Evolutionary conservation across 331 rosid genomes (phyloP), one percentile per base, ranked within the genome.

Genomic region (Saraca asoca): DNA sequence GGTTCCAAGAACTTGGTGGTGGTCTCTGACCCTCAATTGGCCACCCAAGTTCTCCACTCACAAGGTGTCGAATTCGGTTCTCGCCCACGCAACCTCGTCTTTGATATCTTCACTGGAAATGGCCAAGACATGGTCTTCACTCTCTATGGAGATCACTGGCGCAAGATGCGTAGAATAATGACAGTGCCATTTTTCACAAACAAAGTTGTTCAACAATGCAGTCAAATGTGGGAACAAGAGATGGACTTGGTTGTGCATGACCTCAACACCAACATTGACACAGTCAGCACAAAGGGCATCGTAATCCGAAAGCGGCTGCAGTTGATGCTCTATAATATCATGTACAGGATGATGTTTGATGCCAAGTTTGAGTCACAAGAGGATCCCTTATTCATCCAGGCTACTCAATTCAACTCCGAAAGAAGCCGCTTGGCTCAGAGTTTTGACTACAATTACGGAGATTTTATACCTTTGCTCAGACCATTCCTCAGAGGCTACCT

Each of bases 41-140:
- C 95, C 16, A 83, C 67, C 69, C 85, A 88, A 46, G 95, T 91
- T 43, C 95, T 91, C 15, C 97, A 91, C 56, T 67, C 93, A 10
- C 91, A 84, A 43, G 97, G 97, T 0, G 85, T 87, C 0, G 88
- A 88, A 44, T 91, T 91, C 0, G 95, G 91, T 2, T 91, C 97
- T 12, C 86, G 95, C 12, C 95, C 95, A 0, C 71, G 89, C 29
- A 91, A 91, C 9, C 80, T 91, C 0, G 95, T 88, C 31, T 91
- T 91, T 1, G 95, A 91, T 15, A 82, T 91, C 58, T 91, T 88
- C 79, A 91, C 95, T 0, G 91, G 95, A 5, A 87, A 80, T 39
- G 97, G 97, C 3, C 95, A 88, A 51, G 97, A 91, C 81, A 91
- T 88, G 97, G 97, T 90, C 11, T 91, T 91, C 76, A 88, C 93